Evolutionary conservation across 163 green algal species (phyloP), one percentile per base, ranked within the genome.

Genomic region (Chlamydomonas reinhardtii): DNA sequence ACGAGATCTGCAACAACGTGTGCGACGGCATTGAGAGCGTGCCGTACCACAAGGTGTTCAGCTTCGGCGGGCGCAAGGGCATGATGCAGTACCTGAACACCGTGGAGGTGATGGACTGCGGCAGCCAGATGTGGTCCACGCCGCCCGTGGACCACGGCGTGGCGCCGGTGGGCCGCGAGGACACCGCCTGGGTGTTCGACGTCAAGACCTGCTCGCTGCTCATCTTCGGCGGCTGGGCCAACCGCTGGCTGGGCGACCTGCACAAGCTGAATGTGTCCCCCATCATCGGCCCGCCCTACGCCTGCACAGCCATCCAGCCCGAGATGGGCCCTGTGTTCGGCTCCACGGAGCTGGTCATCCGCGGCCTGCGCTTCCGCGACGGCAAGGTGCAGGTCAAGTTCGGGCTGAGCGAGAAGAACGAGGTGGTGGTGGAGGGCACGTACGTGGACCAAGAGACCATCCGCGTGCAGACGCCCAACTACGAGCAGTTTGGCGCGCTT

Each of bases 261-360:
- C 91, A 94, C 83, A 95, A 93, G 85, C 90, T 96, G 2, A 96
- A 97, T 89, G 93, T 97, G 39, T 94, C 93, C 16, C 91, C 93
- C 70, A 97, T 98, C 91, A 97, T 98, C 69, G 96, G 96, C 27
- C 96, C 96, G 22, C 95, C 95, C 6, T 98, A 98, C 62, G 96
- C 96, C 32, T 97, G 94, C 90, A 95, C 92, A 64, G 90, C 85
- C 71, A 93, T 97, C 62, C 81, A 89, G 64, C 96, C 95, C 20
- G 86, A 93, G 73, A 91, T 94, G 39, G 96, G 96, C 29, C 95
- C 96, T 8, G 96, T 98, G 80, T 97, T 96, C 86, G 96, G 96
- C 56, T 92, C 92, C 54, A 96, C 94, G 15, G 94, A 96, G 84
- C 92, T 98, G 65, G 93, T 87, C n/a, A 91, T 98, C 83, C 94